Evolutionary conservation across 495 filamentous ascomycete genomes (phyloP), one percentile per base, ranked within the genome.

Genomic region (Tuber aestivum): DNA sequence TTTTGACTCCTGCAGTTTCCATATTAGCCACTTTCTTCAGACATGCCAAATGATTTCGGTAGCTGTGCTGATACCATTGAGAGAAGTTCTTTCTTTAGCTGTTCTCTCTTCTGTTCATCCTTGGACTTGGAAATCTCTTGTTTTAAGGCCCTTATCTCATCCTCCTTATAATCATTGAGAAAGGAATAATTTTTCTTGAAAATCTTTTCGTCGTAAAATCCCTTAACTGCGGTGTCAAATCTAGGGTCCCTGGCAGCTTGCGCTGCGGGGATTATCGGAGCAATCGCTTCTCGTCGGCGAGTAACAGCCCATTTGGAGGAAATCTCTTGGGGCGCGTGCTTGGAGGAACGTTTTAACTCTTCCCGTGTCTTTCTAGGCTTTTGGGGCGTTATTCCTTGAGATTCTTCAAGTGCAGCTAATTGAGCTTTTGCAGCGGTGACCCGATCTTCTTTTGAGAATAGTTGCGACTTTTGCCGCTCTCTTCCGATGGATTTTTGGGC

Each of bases 271-370:
- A 85, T 82, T 78, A 89, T 89, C 42, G 86, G 80, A 8, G 86
- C 83, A 41, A 97, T 85, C 32, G 94, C 90, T 44, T 88, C 90
- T 10, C 94, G 92, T 81, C 87, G 90, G 69, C 95, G 90, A 9
- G 91, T 90, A 37, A 99, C 95, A 37, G 91, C 90, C 18, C 88
- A 89, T 83, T 94, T 97, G 84, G 91, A 92, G 1, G 92, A 90
- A 74, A 93, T 87, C 65, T 93, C 91, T 71, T 89, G 87, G 0
- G 95, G 95, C 0, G 95, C 95, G 83, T 98, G 94, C 83, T 99
- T 99, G 83, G 87, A 92, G 38, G 89, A 80, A 18, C 94, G 91
- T 32, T 83, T 84, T 21, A 85, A 75, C 56, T 81, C 80, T 10
- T 74, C 68, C 83, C 80, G 38, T 70, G 73, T 79, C 76, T 85